Evolutionary conservation across 768 basidiomycete genomes (phyloP).

Genomic region (Phlebiopsis flavidoalba): DNA sequence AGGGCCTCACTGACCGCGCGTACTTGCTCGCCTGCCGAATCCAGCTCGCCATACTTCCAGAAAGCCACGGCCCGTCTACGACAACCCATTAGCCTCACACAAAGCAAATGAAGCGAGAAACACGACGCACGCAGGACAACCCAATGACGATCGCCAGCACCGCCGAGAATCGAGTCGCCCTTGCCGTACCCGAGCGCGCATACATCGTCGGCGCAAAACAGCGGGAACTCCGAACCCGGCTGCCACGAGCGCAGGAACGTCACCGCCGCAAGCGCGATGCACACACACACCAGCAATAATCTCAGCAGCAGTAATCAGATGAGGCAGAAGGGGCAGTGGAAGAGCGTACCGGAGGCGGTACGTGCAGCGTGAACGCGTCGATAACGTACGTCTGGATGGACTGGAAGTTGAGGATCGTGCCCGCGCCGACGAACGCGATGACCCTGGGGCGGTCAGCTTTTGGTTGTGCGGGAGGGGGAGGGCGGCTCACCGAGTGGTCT

Average conservation of each 20-base stretch:
- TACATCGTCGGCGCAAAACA: constrained; percentile 73
- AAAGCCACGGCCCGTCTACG: constrained; percentile 35
- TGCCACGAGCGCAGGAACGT: constrained; percentile 55
- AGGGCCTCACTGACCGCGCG: constrained; percentile 3
- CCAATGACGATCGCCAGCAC: constrained; percentile 46
- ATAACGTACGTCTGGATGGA: constrained; percentile 63
- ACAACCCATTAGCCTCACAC: constrained; percentile 19
- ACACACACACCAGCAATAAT: constrained; percentile 6
- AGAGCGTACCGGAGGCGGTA: constrained; percentile 61
- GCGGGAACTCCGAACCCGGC: constrained; percentile 70
- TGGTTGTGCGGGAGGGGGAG: neutral
- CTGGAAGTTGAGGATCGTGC: constrained; percentile 59
- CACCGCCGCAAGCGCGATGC: constrained; percentile 56
- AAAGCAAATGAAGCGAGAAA: constrained; percentile 12
- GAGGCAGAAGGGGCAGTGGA: constrained; percentile 30
- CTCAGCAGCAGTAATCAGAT: neutral
- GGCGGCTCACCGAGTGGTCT: constrained; percentile 52
- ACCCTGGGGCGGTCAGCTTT: constrained; percentile 35
- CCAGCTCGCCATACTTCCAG: constrained; percentile 38
- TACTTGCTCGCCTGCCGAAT: constrained; percentile 33
- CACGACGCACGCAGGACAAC: constrained; percentile 44
- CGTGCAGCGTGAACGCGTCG: constrained; percentile 60
- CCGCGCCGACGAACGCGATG: constrained; percentile 48
- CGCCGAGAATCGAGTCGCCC: constrained; percentile 58
- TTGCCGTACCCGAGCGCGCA: constrained; percentile 61